Base-by-base conservation (phyloP, 192 early-diverging fungal species). In the Phycomyces blakesleeanus region DNA sequence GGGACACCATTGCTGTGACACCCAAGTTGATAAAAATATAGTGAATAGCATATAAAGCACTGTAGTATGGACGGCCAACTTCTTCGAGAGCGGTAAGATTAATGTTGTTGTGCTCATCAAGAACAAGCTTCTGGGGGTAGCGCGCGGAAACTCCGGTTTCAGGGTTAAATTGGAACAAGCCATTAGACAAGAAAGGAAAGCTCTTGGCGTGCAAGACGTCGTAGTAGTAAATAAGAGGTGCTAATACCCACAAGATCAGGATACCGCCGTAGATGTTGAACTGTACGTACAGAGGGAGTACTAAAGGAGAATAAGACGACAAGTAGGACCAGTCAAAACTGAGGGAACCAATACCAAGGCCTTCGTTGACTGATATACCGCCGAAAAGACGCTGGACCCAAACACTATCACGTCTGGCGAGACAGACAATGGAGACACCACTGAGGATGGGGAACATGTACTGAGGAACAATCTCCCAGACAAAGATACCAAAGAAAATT, bases 201-300 rank as follows among this genome's bases (percentile, higher is more conserved):
- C 66, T 50, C 29, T 74, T 67, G 2, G 81, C 78, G 65, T 77
- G 63, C 79, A 79, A 84, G 15, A 75, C 66, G 41, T 83, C 76
- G 54, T 51, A 71, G 67, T 83, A 85, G 63, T 82, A 83, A 16
- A 78, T 62, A 9, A 79, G 71, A 4, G 88, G 89, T 0, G 75
- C 77, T 2, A 82, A 55, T 50, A 88, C 61, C 86, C 86, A 89
- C 14, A 67, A 21, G 25, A 61, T 25, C 4, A 41, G 25, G 34
- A 88, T 82, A 15, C 86, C 85, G 15, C 77, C 76, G 68, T 89
- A 83, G 41, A 86, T 78, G 62, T 89, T 90, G 58, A 82, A 74
- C 21, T 83, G 79, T 21, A 85, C 81, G 69, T 82, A 85, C 69
- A 85, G 89, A 34, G 91, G 91, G 54, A 86, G 79, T 15, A 83